Evolutionary conservation across 768 basidiomycete species (phyloP).

Genomic region (Russula olivacea): DNA sequence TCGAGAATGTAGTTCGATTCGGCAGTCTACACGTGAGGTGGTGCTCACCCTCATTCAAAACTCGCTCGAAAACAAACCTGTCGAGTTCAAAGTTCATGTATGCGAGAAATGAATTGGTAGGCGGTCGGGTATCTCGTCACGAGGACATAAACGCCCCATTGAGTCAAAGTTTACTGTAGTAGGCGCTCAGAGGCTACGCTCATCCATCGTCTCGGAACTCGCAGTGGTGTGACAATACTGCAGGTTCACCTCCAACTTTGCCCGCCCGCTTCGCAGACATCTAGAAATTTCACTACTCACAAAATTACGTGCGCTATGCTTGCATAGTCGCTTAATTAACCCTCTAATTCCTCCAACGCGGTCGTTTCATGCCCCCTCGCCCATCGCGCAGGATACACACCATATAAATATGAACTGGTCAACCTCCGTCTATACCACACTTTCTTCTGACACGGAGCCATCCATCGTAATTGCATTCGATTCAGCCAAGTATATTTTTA

Average conservation of each 20-base stretch:
- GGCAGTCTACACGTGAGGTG: constrained; percentile 12
- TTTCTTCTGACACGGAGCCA: constrained; percentile 76
- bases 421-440: constrained; percentile 49
- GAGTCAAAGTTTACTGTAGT: too few species aligned
- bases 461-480: constrained; percentile 71
- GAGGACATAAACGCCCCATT: too few species aligned
- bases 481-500: constrained; percentile 80
- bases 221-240: neutral
- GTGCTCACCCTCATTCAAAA: constrained; percentile 22
- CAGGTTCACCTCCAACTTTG: neutral
- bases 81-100: constrained; percentile 17
- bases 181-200: too few species aligned
- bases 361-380: constrained; percentile 4
- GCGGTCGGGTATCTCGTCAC: too few species aligned
- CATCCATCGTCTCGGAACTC: neutral
- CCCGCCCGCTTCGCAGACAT: neutral
- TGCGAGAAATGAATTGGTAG: too few species aligned
- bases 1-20: neutral
- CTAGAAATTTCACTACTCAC: constrained; percentile 19
- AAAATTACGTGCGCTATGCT: constrained; percentile 26
- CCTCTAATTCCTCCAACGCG: neutral
- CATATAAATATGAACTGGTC: constrained; percentile 50
- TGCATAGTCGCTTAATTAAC: constrained; percentile 23
- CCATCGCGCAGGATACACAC: neutral
- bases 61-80: constrained; percentile 17